Percentiles rank a stretch among this genome's conserved stretches.
Conservation (phyloP, 352 stramenopile genomes). For the Pythium sp. region DNA sequence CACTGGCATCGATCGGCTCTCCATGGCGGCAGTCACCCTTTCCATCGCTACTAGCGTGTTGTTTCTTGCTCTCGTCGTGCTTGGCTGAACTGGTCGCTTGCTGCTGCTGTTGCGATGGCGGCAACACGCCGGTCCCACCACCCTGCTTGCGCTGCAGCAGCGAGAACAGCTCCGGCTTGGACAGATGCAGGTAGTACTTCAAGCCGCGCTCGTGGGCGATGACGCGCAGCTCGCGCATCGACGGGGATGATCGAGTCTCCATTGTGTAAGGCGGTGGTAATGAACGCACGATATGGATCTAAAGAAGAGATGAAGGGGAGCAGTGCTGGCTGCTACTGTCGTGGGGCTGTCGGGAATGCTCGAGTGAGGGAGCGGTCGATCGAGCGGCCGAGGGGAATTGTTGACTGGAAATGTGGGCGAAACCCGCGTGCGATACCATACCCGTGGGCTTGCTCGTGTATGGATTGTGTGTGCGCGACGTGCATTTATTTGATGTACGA, state of each 20-base stretch:
- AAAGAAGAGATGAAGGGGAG: neutral
- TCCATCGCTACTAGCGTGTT: neutral
- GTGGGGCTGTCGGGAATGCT: conserved; percentile 2
- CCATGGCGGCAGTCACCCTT: neutral
- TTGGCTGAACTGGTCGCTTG: conserved; percentile 9
- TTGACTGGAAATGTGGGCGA: neutral
- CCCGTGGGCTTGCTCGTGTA: neutral
- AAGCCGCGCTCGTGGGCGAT: conserved; percentile 71
- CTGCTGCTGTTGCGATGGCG: conserved; percentile 6
- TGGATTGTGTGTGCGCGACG: neutral
- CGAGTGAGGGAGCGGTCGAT: neutral
- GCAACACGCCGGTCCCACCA: conserved; percentile 26
- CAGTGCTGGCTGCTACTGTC: neutral
- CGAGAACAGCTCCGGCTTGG: conserved; percentile 76
- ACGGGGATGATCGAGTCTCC: conserved; percentile 83
- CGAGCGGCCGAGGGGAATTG: neutral
- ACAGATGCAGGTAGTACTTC: conserved; percentile 83
- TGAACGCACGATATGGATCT: neutral
- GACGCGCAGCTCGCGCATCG: conserved; percentile 69
- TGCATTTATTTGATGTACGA: conserved; percentile 1
- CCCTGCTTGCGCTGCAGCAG: conserved; percentile 75
- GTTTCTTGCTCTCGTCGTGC: neutral
- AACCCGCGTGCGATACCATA: conserved; percentile 1
- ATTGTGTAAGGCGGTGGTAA: conserved; percentile 24
- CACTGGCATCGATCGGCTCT: neutral